Percentiles rank a stretch among this genome's conserved stretches.
phyloP scores from a whole-genome alignment of 352 stramenopile species.

The Phytophthora boehmeriae region DNA sequence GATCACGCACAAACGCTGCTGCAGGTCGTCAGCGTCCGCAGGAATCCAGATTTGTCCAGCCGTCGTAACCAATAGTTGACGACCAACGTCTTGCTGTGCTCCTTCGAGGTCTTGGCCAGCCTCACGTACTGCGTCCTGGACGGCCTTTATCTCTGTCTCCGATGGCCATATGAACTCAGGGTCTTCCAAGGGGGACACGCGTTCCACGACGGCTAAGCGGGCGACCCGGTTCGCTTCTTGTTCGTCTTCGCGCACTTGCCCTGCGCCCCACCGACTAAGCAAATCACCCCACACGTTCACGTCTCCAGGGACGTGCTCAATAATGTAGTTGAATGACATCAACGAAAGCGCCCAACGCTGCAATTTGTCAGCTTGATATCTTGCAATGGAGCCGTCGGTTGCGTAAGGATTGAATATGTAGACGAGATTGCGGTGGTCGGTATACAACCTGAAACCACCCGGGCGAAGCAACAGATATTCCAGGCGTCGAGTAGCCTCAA shows the following conservation, averaged over 20 bases:
- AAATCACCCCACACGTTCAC: conserved; percentile 16
- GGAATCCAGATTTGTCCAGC: not conserved
- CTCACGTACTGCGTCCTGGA: not conserved
- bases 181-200: not conserved
- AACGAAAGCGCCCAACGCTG: conserved; percentile 25
- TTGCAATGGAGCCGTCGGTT: conserved; percentile 3
- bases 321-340: conserved; percentile 20
- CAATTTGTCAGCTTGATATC: conserved; percentile 21
- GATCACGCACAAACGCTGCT: not conserved
- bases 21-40: not conserved
- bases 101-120: too few relatives aligned
- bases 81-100: not conserved
- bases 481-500: conserved; percentile 5
- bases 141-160: not conserved
- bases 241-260: not conserved
- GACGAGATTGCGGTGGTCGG: conserved; percentile 30
- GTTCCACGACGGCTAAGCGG: not conserved
- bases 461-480: conserved; percentile 22
- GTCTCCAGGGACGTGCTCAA: conserved; percentile 16
- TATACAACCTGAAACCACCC: conserved; percentile 22
- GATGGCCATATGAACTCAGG: not conserved
- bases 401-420: conserved; percentile 26
- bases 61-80: not conserved
- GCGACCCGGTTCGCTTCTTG: not conserved
- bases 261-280: conserved; percentile 9